Conservation (phyloP, 306 rosid genomes). For the Alnus glutinosa region DNA sequence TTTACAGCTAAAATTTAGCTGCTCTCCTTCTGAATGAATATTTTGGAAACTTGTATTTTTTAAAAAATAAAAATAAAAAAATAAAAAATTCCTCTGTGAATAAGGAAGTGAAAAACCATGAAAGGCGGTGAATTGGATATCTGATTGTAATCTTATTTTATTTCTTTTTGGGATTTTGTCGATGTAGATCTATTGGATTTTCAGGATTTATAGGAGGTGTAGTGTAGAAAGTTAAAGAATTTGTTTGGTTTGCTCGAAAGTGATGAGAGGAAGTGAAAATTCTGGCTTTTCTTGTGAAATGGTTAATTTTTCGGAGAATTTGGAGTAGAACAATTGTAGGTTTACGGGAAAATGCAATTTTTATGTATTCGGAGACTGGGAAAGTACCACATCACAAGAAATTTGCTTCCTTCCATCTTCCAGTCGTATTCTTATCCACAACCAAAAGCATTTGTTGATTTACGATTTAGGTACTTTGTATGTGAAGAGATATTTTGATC, state of each 20-base stretch:
- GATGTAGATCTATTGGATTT: background rate
- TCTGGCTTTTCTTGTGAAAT: background rate
- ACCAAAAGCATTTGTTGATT: background rate
- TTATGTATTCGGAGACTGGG: background rate
- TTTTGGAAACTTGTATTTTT: too few relatives aligned
- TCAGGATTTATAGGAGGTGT: background rate
- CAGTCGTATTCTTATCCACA: background rate
- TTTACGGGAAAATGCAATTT: background rate
- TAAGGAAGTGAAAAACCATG: background rate
- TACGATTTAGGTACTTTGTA: background rate
- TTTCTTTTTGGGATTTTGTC: background rate
- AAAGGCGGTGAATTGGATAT: background rate
- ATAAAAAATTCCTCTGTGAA: background rate
- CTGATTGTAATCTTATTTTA: background rate
- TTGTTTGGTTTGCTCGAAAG: background rate
- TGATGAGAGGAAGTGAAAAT: background rate
- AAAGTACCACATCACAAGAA: background rate
- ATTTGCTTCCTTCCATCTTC: background rate
- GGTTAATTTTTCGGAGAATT: background rate
- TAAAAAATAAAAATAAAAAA: too few relatives aligned
- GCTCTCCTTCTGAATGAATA: background rate
- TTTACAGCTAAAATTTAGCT: background rate
- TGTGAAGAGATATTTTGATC: background rate
- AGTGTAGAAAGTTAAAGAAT: background rate
- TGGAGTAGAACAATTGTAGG: background rate